A percentile compares a stretch with the other conserved stretches of the same genome.
These are phyloP conservation scores for Pythium periplocum DNA, from an alignment of 352 stramenopile genomes.

Conservation along the genomic window DNA sequence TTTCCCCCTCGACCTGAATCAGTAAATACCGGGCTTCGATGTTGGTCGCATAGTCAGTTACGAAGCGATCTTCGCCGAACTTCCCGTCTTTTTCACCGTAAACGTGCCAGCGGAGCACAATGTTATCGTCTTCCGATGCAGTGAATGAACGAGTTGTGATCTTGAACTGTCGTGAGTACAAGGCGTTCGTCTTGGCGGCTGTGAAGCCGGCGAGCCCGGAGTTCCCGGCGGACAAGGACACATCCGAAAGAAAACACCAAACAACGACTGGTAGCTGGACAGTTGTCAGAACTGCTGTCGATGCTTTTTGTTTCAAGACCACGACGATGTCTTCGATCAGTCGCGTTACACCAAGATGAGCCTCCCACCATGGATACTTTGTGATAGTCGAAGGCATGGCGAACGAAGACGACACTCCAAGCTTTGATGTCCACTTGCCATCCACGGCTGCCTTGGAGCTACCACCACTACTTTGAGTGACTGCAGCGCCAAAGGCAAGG, in stretches of 20 bases:
- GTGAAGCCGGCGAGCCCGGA: constrained; percentile 31
- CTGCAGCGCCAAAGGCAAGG: constrained; percentile 23
- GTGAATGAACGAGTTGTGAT: constrained; percentile 38
- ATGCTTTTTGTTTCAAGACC: constrained; percentile 36
- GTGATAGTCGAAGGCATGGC: constrained; percentile 39
- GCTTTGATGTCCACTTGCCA: constrained; percentile 23
- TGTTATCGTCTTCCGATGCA: constrained; percentile 30
- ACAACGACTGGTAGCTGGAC: constrained; percentile 28
- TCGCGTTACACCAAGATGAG: constrained; percentile 25
- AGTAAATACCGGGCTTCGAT: constrained; percentile 39
- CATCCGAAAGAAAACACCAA: constrained; percentile 46
- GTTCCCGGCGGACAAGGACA: constrained; percentile 24
- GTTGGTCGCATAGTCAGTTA: constrained; percentile 25
- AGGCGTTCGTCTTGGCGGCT: constrained; percentile 15
- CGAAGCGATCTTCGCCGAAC: constrained; percentile 34
- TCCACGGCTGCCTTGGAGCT: constrained; percentile 49
- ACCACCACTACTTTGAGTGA: constrained; percentile 43
- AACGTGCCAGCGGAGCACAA: constrained; percentile 52
- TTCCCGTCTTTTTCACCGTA: constrained; percentile 31
- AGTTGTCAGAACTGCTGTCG: constrained; percentile 20
- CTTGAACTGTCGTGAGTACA: constrained; percentile 29
- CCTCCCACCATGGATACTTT: constrained; percentile 61
- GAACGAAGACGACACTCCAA: constrained; percentile 38
- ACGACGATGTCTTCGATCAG: constrained; percentile 50
- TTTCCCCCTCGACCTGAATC: constrained; percentile 51